A percentile compares a stretch with the other conserved stretches of the same genome.
Evolutionary conservation across 305 asterid species (phyloP).

Genomic region (Fraxinus latifolia): DNA sequence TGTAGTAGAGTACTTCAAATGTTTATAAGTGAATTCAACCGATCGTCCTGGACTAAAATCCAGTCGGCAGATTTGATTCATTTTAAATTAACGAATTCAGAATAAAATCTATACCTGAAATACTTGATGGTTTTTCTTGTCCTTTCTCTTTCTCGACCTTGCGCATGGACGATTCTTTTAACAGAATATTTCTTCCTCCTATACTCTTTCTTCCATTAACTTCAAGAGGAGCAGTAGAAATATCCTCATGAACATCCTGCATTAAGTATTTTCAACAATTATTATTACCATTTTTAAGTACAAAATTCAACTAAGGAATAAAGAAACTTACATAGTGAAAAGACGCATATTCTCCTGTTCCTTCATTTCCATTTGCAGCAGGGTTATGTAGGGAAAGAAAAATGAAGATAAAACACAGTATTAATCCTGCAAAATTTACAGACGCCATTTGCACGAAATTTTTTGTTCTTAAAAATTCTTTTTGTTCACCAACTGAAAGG

Average conservation of each 20-base stretch:
- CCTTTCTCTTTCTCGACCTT: not conserved
- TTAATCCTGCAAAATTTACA: constrained; percentile 27
- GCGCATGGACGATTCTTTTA: not conserved
- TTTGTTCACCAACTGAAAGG: constrained; percentile 25
- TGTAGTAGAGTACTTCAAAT: not conserved
- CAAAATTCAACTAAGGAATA: not conserved
- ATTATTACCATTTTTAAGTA: constrained; percentile 10
- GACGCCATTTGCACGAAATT: constrained; percentile 38
- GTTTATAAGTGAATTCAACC: not conserved
- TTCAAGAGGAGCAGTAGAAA: not conserved
- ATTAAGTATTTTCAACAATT: not conserved
- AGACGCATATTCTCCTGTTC: constrained; percentile 15
- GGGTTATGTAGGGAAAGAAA: constrained; percentile 39
- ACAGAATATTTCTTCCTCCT: constrained; percentile 42
- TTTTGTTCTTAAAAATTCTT: constrained; percentile 13
- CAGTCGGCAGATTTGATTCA: not conserved
- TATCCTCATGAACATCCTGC: constrained; percentile 20
- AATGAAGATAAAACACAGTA: constrained; percentile 35
- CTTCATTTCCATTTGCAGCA: constrained; percentile 38
- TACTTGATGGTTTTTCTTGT: constrained; percentile 12
- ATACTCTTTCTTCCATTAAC: constrained; percentile 11
- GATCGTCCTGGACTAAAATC: not conserved
- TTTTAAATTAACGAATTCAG: not conserved
- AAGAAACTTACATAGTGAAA: constrained; percentile 28
- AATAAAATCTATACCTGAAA: constrained; percentile 19